These are phyloP conservation scores for Madurella mycetomatis DNA, from an alignment of 2,329 filamentous ascomycete species.

Conservation along the genomic window DNA sequence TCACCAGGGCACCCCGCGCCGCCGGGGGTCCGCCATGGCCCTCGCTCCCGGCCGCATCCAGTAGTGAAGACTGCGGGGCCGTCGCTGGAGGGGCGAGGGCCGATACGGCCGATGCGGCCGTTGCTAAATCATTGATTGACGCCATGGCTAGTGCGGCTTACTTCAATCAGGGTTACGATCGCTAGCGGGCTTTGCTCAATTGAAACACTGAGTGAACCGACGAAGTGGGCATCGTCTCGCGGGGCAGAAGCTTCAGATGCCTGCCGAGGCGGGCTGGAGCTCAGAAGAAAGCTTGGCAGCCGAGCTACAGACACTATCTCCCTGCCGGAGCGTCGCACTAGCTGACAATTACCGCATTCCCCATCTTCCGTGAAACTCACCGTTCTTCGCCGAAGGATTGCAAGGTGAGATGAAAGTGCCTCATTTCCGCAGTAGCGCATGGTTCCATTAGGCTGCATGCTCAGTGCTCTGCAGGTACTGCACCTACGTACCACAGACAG, in stretches of 20 bases:
- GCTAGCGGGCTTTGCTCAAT: not conserved
- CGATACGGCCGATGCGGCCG: constrained; percentile 43
- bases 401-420: not conserved
- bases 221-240: no score
- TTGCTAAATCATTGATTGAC: constrained; percentile 48
- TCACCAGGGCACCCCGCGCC: constrained; percentile 67
- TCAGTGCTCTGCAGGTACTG: not conserved
- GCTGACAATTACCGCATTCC: not conserved
- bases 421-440: not conserved
- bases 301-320: no score
- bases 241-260: no score
- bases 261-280: no score
- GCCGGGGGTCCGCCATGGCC: constrained; percentile 7
- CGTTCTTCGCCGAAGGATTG: no score
- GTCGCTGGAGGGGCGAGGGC: constrained; percentile 29
- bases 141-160: constrained; percentile 22
- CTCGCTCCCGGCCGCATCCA: constrained; percentile 4
- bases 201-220: no score
- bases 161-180: no score
- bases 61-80: constrained; percentile 8
- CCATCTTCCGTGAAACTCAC: no score
- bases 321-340: not conserved
- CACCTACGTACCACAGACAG: not conserved
- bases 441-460: not conserved
- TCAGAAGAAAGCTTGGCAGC: no score